Evolutionary conservation across 2,329 filamentous ascomycete species (phyloP).

Genomic region (Sclerotinia trifoliorum): DNA sequence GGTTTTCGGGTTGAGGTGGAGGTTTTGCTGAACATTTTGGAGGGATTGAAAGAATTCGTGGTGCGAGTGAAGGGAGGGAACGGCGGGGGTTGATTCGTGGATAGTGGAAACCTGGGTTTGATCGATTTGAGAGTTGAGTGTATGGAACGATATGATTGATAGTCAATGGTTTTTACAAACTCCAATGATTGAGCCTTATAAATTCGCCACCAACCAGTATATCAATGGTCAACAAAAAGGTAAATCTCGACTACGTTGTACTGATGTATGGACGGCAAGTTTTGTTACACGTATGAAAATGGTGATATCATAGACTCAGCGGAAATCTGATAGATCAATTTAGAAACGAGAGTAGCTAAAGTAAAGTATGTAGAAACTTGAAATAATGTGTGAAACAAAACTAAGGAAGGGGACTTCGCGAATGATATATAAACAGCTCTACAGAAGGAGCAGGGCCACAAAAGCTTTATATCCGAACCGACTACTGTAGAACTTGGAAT

Average conservation of each 20-base stretch:
- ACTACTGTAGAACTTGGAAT: too few species aligned
- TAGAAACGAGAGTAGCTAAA: neutral
- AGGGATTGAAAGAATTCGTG: too few species aligned
- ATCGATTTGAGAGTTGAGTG: neutral
- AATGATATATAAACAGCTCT: neutral
- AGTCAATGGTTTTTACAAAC: too few species aligned
- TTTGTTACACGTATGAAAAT: neutral
- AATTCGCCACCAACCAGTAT: too few species aligned
- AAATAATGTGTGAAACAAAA: neutral
- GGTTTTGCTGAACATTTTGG: neutral
- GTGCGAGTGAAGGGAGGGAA: neutral
- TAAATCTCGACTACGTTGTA: neutral
- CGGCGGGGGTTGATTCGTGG: neutral
- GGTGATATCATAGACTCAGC: neutral
- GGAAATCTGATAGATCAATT: neutral
- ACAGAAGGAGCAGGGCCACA: neutral
- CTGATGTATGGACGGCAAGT: neutral
- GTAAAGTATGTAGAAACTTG: neutral
- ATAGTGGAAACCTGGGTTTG: neutral
- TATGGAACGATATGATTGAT: neutral
- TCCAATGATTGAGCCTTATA: too few species aligned
- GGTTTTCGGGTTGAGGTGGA: neutral
- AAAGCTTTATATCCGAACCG: neutral
- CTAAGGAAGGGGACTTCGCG: neutral
- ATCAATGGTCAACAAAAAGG: neutral